These are phyloP conservation scores for Blepharisma japonicum DNA, from an alignment of 73 alveolate genomes.

Conservation along the genomic window DNA sequence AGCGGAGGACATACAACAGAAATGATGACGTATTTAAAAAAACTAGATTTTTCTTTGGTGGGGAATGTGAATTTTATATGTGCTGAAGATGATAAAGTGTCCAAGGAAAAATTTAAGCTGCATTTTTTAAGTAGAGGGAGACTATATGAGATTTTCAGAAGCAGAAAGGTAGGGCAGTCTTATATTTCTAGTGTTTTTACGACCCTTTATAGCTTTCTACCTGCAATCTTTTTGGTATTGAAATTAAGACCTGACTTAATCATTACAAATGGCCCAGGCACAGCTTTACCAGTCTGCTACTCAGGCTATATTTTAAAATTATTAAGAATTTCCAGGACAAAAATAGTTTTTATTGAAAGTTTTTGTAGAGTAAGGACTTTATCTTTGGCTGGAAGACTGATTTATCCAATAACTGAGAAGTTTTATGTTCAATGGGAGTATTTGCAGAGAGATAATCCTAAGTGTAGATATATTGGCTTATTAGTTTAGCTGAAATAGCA, in stretches of 20 bases:
- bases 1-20: slow-evolving; percentile 92
- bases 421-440: slow-evolving; percentile 79
- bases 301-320: slow-evolving; percentile 51
- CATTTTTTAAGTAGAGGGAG: slow-evolving; percentile 33
- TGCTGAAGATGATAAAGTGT: slow-evolving; percentile 66
- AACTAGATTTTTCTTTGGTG: slow-evolving; percentile 57
- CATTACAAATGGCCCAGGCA: slow-evolving; percentile 89
- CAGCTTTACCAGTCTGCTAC: slow-evolving; percentile 78
- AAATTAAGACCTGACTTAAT: slow-evolving; percentile 53
- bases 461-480: slow-evolving; percentile 36
- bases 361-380: slow-evolving; percentile 73
- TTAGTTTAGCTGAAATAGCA: slow-evolving; percentile 23
- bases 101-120: slow-evolving; percentile 58
- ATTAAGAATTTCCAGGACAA: slow-evolving; percentile 46
- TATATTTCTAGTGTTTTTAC: slow-evolving; percentile 69
- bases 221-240: slow-evolving; percentile 54
- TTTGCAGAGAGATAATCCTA: slow-evolving; percentile 40
- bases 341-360: slow-evolving; percentile 79
- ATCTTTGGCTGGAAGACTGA: slow-evolving; percentile 76
- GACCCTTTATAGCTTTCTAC: slow-evolving; percentile 65
- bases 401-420: slow-evolving; percentile 74
- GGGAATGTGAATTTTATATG: slow-evolving; percentile 48
- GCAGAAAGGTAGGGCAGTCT: slow-evolving; percentile 78
- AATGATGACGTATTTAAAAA: slow-evolving; percentile 64
- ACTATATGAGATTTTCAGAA: slow-evolving; percentile 48